A percentile compares a stretch with the other conserved stretches of the same genome.
Evolutionary conservation across 495 filamentous ascomycete species (phyloP).

Genomic region (Hypomontagnella submonticulosa): DNA sequence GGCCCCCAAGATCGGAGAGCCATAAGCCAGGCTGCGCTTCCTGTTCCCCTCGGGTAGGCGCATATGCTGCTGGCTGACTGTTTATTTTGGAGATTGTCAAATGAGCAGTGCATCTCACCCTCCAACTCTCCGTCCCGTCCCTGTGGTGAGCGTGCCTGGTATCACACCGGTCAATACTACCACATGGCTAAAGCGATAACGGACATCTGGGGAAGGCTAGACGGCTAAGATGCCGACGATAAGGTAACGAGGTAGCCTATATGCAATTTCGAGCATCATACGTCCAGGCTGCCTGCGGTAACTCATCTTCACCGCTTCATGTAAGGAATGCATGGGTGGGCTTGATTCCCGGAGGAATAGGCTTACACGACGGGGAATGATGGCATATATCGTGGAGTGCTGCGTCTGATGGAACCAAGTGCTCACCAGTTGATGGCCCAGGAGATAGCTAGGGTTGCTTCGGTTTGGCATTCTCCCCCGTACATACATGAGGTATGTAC

Average conservation of each 20-base stretch:
- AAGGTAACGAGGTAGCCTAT: conserved; percentile 23
- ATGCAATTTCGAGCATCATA: conserved; percentile 21
- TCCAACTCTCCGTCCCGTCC: conserved; percentile 42
- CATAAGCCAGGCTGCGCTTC: conserved; percentile 42
- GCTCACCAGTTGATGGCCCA: conserved; percentile 9
- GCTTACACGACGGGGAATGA: conserved; percentile 16
- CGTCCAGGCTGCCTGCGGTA: conserved; percentile 22
- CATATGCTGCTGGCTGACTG: conserved; percentile 31
- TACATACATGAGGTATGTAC: too few relatives aligned
- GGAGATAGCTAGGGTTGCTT: not conserved
- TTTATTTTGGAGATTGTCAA: conserved; percentile 55
- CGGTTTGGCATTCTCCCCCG: not conserved
- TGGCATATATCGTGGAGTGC: conserved; percentile 20
- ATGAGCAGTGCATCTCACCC: conserved; percentile 48
- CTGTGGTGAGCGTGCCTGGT: conserved; percentile 10
- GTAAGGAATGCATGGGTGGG: conserved; percentile 32
- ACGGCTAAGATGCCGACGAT: conserved; percentile 26
- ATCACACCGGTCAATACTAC: conserved; percentile 13
- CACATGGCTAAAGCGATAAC: conserved; percentile 21
- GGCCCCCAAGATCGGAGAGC: conserved; percentile 36
- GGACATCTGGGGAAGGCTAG: conserved; percentile 2
- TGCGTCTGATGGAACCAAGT: conserved; percentile 19
- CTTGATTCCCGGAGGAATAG: conserved; percentile 5
- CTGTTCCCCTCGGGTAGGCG: conserved; percentile 52
- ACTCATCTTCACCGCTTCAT: conserved; percentile 31